These are phyloP conservation scores for Catunica adiposa DNA, from an alignment of 2,329 filamentous ascomycete genomes.

Conservation along the genomic window DNA sequence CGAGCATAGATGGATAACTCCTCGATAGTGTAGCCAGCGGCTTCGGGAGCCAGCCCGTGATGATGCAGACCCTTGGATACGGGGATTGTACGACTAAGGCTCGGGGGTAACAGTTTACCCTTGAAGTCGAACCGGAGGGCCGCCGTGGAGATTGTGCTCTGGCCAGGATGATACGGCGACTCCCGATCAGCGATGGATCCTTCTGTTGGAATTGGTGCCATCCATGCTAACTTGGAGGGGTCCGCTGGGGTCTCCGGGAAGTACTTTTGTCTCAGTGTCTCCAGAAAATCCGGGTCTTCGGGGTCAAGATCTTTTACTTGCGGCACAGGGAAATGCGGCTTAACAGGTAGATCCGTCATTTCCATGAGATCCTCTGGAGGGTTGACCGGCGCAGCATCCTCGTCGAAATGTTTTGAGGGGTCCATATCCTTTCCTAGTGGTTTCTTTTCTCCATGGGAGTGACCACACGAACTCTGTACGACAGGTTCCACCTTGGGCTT, in stretches of 20 bases:
- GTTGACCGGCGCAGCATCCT: conserved; percentile 27
- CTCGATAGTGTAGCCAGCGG: conserved; percentile 81
- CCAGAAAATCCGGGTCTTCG: conserved; percentile 64
- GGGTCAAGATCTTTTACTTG: conserved; percentile 61
- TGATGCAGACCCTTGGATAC: conserved; percentile 74
- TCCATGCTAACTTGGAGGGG: conserved; percentile 77
- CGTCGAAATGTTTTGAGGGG: conserved; percentile 20
- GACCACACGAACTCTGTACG: neutral
- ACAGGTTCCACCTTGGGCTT: conserved; percentile 6
- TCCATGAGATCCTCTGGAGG: conserved; percentile 28
- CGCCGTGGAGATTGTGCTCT: conserved; percentile 53
- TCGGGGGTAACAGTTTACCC: conserved; percentile 64
- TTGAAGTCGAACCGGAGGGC: conserved; percentile 79
- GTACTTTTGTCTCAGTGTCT: conserved; percentile 77
- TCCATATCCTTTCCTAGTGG: conserved; percentile 15
- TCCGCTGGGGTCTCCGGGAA: conserved; percentile 78
- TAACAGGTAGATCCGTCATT: conserved; percentile 24
- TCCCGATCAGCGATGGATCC: conserved; percentile 48
- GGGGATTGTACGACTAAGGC: conserved; percentile 56
- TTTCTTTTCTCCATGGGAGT: conserved; percentile 3
- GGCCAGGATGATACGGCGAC: conserved; percentile 68
- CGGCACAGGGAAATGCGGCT: conserved; percentile 46
- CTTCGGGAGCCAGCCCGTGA: conserved; percentile 80
- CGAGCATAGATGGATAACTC: conserved; percentile 70
- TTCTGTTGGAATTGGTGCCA: conserved; percentile 53